Base-by-base conservation (phyloP, 2,329 filamentous ascomycete species). In the Apiospora aurea region DNA sequence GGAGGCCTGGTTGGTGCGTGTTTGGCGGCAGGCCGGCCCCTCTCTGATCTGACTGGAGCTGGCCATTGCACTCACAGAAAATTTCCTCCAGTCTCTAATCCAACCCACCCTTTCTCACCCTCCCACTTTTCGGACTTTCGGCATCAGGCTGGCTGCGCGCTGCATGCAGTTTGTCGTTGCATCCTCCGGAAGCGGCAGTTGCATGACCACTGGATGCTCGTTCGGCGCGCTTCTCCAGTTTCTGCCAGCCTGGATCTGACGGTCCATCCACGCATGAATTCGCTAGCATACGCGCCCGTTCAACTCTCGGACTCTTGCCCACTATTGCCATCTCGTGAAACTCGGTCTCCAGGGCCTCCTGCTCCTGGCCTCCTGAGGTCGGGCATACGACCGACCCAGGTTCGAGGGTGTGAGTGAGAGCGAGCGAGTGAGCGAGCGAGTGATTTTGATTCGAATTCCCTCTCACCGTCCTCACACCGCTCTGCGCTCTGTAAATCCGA, bases 81-180 rank as follows among this genome's bases (percentile, higher is more conserved):
- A 49, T 49, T 49, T 49, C 46, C 46, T 49, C 13, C 41, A 43
- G 47, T 24, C 47, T 18, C 44, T 47, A 47, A 16, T 47, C 46
- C 49, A 38, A n/a, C 47, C 18, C 53, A 38, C 7, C 29, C 16
- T 13, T 38, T 16, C 16, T 29, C 53, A 61, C 53, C 29, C 2
- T 18, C 26, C 46, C 46, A 49, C 46, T 29, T 41, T 24, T 64
- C 57, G 57, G 57, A 64, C 57, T 41, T 64, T 64, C 57, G 57
- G 57, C 57, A 64, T 64, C 34, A 38, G 34, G 57, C 34, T 38
- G 26, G 26, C 46, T 34, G 53, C 4, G 21, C 21, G 26, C 46
- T 34, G 53, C 4, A 38, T 34, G 16, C 53, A 61, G 53, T 18
- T 18, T 61, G 53, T 38, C 3, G 41, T 2, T 43, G 41, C 53